Evolutionary conservation across 2,329 filamentous ascomycete species (phyloP), one percentile per base, ranked within the genome.

Genomic region (Macrophomina tecta): DNA sequence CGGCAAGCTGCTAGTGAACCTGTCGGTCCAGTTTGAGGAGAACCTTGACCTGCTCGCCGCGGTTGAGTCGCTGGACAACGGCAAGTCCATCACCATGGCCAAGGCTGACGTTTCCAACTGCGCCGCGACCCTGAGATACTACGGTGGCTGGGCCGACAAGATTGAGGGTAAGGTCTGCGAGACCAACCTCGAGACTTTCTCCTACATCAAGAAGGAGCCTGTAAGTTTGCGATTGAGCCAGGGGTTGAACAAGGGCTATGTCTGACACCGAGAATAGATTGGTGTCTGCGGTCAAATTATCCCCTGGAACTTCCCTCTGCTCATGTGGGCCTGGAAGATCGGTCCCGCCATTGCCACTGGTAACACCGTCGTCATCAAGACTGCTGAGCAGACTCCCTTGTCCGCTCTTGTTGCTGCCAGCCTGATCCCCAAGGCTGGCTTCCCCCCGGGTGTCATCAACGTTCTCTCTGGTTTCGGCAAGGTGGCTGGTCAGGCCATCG

Each of bases 91-190:
- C 78, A 84, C 76, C 75, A 88, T 92, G 86, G 90, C 92, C 73
- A 90, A 88, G 76, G 90, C 88, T 70, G 93, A 97, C 76, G 85
- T 97, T 49, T 82, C 79, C 65, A 86, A 87, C 72, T 89, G 89
- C 67, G 84, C 87, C 70, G 89, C 85, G 75, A 90, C 87, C 82
- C 80, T 97, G 75, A 89, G 93, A 80, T 97, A 94, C 83, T 95
- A 94, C 74, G 93, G 87, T 75, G 93, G 93, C 69, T 97, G 91
- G 89, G 91, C 93, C 74, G 93, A 97, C 85, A 97, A 97, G 89
- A 90, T 95, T 71, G 86, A 89, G 80, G 93, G 93, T 80, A 93
- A 94, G 85, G 92, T 93, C 66, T 89, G 95, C 71, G 91, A 96
- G 74, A 91, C 92, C 72, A 83, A 86, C 74, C 86, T 87, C 67